phyloP scores from a whole-genome alignment of 192 early-diverging fungal species.

The Coemansia sp. region DNA sequence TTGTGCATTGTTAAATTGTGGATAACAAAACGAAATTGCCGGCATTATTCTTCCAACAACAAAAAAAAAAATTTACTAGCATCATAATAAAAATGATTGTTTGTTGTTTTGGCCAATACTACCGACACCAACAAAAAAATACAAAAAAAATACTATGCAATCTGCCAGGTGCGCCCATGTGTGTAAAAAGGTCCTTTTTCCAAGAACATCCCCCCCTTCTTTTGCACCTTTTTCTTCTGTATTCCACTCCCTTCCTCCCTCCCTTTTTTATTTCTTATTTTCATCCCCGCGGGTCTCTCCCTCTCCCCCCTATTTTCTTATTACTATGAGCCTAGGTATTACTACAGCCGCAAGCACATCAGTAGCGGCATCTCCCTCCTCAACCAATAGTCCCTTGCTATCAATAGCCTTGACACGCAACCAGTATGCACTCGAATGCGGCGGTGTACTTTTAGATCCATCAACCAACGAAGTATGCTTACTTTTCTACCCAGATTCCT shows the following conservation, averaged over 20 bases:
- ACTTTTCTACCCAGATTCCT: constrained; percentile 53
- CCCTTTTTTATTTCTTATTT: not conserved
- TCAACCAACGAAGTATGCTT: constrained; percentile 52
- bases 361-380: not conserved
- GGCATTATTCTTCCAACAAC: not conserved
- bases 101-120: not conserved
- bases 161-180: too few relatives aligned
- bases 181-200: not conserved
- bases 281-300: not conserved
- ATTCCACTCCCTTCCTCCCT: not conserved
- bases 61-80: not conserved
- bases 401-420: constrained; percentile 37
- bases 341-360: not conserved
- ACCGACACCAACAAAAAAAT: not conserved
- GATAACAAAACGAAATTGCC: constrained; percentile 1
- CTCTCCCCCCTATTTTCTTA: not conserved
- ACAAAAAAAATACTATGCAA: not conserved
- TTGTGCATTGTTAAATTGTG: not conserved
- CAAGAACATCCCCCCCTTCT: not conserved
- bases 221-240: not conserved
- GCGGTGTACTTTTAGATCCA: constrained; percentile 50
- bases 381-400: not conserved
- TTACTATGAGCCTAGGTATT: not conserved
- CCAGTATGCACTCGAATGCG: constrained; percentile 47
- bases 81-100: constrained; percentile 1